phyloP scores from a whole-genome alignment of 2,329 filamentous ascomycete species.

The Calonectria pseudoturangicola region DNA sequence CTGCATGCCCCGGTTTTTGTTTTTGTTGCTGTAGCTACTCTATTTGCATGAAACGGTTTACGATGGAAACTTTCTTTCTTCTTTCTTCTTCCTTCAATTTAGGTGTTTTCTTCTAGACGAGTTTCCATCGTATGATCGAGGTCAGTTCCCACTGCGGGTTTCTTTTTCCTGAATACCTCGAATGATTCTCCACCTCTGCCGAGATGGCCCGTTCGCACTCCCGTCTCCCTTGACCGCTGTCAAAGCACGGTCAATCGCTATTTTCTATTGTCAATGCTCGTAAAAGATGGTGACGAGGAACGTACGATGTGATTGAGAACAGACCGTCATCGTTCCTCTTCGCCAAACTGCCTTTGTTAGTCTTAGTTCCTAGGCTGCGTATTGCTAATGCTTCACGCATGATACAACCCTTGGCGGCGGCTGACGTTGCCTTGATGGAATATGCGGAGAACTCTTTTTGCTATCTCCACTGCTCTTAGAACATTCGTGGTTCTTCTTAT shows the following conservation, averaged over 20 bases:
- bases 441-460: neutral
- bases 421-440: neutral
- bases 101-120: neutral
- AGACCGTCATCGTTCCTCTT: neutral
- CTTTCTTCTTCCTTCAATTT: neutral
- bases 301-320: constrained; percentile 9
- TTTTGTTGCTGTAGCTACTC: constrained; percentile 24
- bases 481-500: neutral
- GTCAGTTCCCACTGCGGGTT: constrained; percentile 7
- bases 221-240: neutral
- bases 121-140: constrained; percentile 24
- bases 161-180: constrained; percentile 6
- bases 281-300: neutral
- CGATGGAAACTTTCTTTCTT: neutral
- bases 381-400: neutral
- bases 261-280: constrained; percentile 9
- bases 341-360: constrained; percentile 1
- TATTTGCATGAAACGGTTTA: neutral
- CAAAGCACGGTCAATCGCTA: constrained; percentile 4
- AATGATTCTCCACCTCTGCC: constrained; percentile 22
- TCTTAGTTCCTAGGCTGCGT: neutral
- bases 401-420: too few relatives aligned
- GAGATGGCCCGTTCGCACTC: constrained; percentile 29
- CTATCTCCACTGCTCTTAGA: neutral
- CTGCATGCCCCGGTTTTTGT: neutral